A percentile compares a stretch with the other conserved stretches of the same genome.
Evolutionary conservation across 2,329 filamentous ascomycete species (phyloP).

Genomic region (Thyridium curvatum): DNA sequence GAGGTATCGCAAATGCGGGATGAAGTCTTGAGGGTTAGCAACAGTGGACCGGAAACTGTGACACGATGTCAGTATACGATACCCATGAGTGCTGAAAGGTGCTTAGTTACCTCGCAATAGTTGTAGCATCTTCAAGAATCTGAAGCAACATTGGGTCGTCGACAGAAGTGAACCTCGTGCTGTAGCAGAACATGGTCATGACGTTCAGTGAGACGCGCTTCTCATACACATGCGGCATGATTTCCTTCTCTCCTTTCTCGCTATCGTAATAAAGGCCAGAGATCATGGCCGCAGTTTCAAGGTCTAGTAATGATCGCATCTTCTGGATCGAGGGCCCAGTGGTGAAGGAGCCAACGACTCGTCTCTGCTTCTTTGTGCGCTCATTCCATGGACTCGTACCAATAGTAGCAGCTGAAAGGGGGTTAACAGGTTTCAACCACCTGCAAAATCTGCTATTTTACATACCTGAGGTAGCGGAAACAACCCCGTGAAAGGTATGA

Average conservation of each 20-base stretch:
- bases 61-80: too few species aligned
- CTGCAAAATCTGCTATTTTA: too few species aligned
- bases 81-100: background rate
- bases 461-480: slow-evolving; percentile 4
- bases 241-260: background rate
- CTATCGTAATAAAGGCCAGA: background rate
- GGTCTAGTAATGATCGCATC: slow-evolving; percentile 1
- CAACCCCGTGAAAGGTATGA: slow-evolving; percentile 4
- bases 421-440: too few species aligned
- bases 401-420: slow-evolving; percentile 3
- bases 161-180: slow-evolving; percentile 2
- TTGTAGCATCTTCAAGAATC: slow-evolving; percentile 3
- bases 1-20: slow-evolving; percentile 1
- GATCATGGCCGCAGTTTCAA: slow-evolving; percentile 3
- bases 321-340: slow-evolving; percentile 3
- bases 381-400: slow-evolving; percentile 6
- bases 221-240: slow-evolving; percentile 5
- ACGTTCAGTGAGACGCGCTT: slow-evolving; percentile 4
- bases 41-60: slow-evolving; percentile 5
- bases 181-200: slow-evolving; percentile 5
- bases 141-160: slow-evolving; percentile 2
- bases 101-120: slow-evolving; percentile 1
- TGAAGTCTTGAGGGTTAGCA: slow-evolving; percentile 3
- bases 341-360: slow-evolving; percentile 5
- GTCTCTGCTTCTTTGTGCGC: slow-evolving; percentile 4